These are phyloP conservation scores for Herpetomonas samuelpessoai DNA, from an alignment of 208 protist species.

Conservation along the genomic window DNA sequence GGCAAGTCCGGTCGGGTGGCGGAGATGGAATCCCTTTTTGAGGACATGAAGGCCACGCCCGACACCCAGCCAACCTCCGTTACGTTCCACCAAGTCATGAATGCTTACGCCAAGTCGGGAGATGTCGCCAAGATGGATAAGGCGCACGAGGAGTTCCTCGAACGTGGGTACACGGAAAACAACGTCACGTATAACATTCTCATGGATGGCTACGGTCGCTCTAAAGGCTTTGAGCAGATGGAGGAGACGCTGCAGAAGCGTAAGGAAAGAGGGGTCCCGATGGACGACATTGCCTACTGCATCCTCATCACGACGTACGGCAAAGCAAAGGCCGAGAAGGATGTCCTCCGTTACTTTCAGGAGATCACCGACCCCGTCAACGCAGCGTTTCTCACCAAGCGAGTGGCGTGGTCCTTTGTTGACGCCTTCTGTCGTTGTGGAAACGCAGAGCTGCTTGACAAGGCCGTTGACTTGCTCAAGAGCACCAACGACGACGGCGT, in stretches of 20 bases:
- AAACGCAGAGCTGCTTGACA: slow-evolving; percentile 42
- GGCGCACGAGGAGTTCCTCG: slow-evolving; percentile 54
- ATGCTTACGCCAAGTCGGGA: slow-evolving; percentile 82
- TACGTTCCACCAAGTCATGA: slow-evolving; percentile 88
- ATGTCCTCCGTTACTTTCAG: slow-evolving; percentile 59
- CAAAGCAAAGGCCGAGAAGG: slow-evolving; percentile 44
- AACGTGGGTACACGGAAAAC: slow-evolving; percentile 66
- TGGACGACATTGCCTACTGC: slow-evolving; percentile 83
- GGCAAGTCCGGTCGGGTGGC: slow-evolving; percentile 82
- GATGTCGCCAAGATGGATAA: slow-evolving; percentile 87
- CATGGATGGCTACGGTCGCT: slow-evolving; percentile 74
- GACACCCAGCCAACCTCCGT: slow-evolving; percentile 87
- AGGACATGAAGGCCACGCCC: slow-evolving; percentile 78
- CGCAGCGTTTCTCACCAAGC: slow-evolving; percentile 36
- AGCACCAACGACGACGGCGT: slow-evolving; percentile 2
- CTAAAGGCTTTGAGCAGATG: slow-evolving; percentile 72
- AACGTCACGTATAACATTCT: slow-evolving; percentile 88
- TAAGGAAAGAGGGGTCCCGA: slow-evolving; percentile 35
- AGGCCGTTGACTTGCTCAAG: slow-evolving; percentile 46
- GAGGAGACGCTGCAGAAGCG: slow-evolving; percentile 66
- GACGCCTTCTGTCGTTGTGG: slow-evolving; percentile 87
- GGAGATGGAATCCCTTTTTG: slow-evolving; percentile 86
- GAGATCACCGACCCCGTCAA: slow-evolving; percentile 35
- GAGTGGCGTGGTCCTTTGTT: slow-evolving; percentile 68
- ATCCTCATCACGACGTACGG: slow-evolving; percentile 80